These are phyloP conservation scores for Teratosphaeria destructans DNA, from an alignment of 2,329 filamentous ascomycete genomes.

Conservation along the genomic window DNA sequence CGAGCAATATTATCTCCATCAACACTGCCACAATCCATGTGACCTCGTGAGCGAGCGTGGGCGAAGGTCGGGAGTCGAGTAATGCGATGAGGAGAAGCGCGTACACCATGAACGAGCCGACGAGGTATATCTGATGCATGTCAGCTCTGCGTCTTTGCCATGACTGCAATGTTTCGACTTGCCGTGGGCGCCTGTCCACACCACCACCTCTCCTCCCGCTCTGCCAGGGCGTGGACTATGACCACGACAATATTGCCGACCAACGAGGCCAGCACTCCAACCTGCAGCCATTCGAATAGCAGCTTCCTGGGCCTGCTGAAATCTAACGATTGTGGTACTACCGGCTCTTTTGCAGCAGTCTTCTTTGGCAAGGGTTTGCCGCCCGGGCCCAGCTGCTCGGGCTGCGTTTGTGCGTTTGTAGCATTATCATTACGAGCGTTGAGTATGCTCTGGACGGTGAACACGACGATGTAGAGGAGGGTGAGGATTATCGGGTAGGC, in stretches of 20 bases:
- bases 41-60: constrained; percentile 66
- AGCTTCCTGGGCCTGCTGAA: constrained; percentile 59
- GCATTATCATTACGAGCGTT: constrained; percentile 38
- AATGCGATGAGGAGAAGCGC: constrained; percentile 77
- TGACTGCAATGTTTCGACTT: constrained; percentile 27
- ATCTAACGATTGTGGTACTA: constrained; percentile 37
- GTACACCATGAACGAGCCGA: constrained; percentile 79
- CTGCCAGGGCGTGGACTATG: constrained; percentile 60
- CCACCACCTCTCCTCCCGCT: constrained; percentile 63
- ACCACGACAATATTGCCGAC: constrained; percentile 63
- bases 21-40: constrained; percentile 67
- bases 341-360: constrained; percentile 35
- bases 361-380: constrained; percentile 74
- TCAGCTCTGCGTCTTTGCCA: background rate
- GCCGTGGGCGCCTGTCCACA: constrained; percentile 69
- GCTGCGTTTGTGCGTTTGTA: constrained; percentile 26
- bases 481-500: constrained; percentile 55
- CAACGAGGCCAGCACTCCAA: constrained; percentile 63
- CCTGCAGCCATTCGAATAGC: constrained; percentile 65
- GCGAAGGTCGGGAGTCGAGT: constrained; percentile 71
- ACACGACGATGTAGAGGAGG: constrained; percentile 52
- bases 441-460: constrained; percentile 51
- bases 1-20: constrained; percentile 63
- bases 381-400: constrained; percentile 61
- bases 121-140: constrained; percentile 63